Conservation (phyloP, 257 asterid genomes). For the Przewalskia tangutica region DNA sequence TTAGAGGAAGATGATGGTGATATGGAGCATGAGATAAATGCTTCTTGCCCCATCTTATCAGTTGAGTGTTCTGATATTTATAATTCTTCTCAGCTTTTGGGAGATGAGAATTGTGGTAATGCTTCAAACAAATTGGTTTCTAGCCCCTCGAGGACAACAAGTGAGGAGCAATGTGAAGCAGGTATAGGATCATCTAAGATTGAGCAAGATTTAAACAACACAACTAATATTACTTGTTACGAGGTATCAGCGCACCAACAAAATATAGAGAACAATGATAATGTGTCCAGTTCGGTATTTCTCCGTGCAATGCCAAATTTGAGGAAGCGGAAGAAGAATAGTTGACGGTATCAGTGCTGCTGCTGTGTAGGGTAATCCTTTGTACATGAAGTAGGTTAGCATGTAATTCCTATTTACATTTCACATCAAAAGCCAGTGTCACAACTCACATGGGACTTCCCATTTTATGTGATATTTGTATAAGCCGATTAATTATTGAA, state of each 20-base stretch:
- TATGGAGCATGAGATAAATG: conserved; percentile 9
- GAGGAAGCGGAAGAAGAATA: conserved; percentile 41
- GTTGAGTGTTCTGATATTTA: conserved; percentile 8
- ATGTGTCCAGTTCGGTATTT: conserved; percentile 1
- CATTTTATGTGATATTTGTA: not conserved
- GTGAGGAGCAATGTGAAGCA: not conserved
- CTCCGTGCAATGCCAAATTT: conserved; percentile 84
- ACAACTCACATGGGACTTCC: not conserved
- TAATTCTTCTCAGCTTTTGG: conserved; percentile 3
- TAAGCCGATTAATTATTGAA: not conserved
- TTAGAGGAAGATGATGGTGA: conserved; percentile 41
- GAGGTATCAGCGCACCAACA: conserved; percentile 4
- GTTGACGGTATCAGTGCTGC: not conserved
- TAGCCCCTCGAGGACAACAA: not conserved
- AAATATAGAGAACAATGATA: conserved; percentile 13
- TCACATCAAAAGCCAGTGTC: not conserved
- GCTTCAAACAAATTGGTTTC: not conserved
- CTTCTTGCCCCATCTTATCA: conserved; percentile 10
- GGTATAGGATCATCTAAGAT: not conserved
- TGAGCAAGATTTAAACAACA: conserved; percentile 8
- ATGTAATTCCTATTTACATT: not conserved
- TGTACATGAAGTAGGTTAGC: not conserved
- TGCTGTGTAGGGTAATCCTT: not conserved
- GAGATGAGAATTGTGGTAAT: conserved; percentile 12
- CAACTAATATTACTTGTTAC: not conserved